Conservation (phyloP, 352 stramenopile species). For the Globisporangium mamillatum region DNA sequence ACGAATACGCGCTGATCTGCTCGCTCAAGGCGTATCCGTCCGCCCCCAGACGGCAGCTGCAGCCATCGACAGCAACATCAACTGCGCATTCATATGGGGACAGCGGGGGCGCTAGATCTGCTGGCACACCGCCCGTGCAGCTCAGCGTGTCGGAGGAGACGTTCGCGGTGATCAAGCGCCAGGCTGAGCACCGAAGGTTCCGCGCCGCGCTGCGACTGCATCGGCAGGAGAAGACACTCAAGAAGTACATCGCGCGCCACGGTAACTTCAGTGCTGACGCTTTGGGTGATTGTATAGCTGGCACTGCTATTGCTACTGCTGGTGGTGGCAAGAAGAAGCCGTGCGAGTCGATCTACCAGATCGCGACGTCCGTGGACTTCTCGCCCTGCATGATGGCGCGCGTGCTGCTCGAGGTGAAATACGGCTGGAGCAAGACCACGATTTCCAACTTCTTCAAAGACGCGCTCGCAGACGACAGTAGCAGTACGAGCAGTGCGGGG, state of each 20-base stretch:
- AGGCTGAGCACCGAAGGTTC: not conserved
- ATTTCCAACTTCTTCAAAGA: constrained; percentile 1
- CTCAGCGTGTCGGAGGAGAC: constrained; percentile 1
- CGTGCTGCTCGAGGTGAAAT: not conserved
- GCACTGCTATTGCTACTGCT: not conserved
- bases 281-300: not conserved
- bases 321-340: not conserved
- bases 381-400: not conserved
- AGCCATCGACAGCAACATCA: not conserved
- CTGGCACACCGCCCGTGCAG: not conserved
- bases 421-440: not conserved
- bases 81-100: not conserved
- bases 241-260: not conserved
- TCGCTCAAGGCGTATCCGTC: not conserved
- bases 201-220: not conserved
- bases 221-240: not conserved
- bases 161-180: not conserved
- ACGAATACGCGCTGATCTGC: not conserved
- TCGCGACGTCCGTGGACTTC: not conserved
- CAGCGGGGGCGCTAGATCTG: not conserved
- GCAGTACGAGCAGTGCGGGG: not conserved
- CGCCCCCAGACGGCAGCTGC: not conserved
- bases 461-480: not conserved
- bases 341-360: not conserved
- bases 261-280: not conserved